These are phyloP conservation scores for Ogataea saltuana DNA, from an alignment of 805 yeast genomes.

Conservation along the genomic window DNA sequence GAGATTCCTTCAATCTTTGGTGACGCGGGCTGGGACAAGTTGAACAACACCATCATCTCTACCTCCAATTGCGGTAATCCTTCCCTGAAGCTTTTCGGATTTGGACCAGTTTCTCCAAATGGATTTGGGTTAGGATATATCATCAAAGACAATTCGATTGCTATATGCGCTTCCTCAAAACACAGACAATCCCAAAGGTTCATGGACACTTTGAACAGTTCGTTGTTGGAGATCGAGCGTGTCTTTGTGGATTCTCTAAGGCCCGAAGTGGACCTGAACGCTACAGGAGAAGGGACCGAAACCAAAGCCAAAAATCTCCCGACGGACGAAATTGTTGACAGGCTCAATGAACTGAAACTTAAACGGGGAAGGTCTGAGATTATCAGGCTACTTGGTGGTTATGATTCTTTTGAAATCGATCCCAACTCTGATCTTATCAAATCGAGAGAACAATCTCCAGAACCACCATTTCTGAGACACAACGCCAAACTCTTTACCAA, in stretches of 20 bases:
- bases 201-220: conserved; percentile 64
- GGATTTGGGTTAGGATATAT: conserved; percentile 95
- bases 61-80: conserved; percentile 94
- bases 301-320: conserved; percentile 4
- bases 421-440: conserved; percentile 55
- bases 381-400: conserved; percentile 66
- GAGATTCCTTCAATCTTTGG: conserved; percentile 75
- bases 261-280: conserved; percentile 11
- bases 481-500: conserved; percentile 28
- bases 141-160: conserved; percentile 74
- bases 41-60: conserved; percentile 77
- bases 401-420: conserved; percentile 75
- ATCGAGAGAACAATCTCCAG: conserved; percentile 61
- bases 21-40: conserved; percentile 84
- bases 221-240: conserved; percentile 57
- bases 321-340: conserved; percentile 23
- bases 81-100: conserved; percentile 81
- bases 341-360: conserved; percentile 21
- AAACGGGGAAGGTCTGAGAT: conserved; percentile 30
- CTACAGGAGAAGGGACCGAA: neutral
- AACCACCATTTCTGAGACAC: conserved; percentile 41
- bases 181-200: conserved; percentile 85
- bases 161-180: conserved; percentile 82
- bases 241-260: conserved; percentile 41
- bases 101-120: conserved; percentile 86